Conservation (phyloP, 805 yeast species). For the Yarrowia divulgata region DNA sequence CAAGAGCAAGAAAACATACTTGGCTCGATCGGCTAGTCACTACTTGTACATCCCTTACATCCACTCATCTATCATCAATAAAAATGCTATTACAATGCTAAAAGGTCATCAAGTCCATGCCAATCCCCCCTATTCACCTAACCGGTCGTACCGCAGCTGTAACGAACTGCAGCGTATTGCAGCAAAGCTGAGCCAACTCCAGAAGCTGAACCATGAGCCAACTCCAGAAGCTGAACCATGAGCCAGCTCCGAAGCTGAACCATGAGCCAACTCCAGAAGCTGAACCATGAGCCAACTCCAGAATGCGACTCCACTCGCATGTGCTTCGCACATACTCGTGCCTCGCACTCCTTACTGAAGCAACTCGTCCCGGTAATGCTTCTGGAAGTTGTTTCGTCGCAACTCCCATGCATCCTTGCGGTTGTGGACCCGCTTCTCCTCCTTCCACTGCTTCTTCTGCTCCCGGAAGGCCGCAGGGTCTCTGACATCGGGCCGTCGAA, state of each 20-base stretch:
- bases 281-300: not conserved
- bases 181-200: too few relatives aligned
- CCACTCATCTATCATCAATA: not conserved
- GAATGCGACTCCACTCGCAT: not conserved
- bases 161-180: not conserved
- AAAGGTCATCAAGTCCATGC: constrained; percentile 9
- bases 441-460: constrained; percentile 68
- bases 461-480: constrained; percentile 54
- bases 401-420: constrained; percentile 59
- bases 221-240: too few relatives aligned
- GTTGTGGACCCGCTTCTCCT: constrained; percentile 58
- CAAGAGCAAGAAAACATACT: too few relatives aligned
- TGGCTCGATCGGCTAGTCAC: too few relatives aligned
- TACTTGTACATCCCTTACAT: too few relatives aligned
- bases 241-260: too few relatives aligned
- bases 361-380: constrained; percentile 80
- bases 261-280: too few relatives aligned
- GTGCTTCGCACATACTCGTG: not conserved
- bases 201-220: not conserved
- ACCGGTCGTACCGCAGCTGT: not conserved
- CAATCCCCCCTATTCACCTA: not conserved
- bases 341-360: constrained; percentile 51
- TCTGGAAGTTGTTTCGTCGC: constrained; percentile 79
- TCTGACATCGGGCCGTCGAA: constrained; percentile 48
- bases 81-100: constrained; percentile 34